Base-by-base conservation (phyloP, 2,329 filamentous ascomycete species). In the Spiromastix sp. region DNA sequence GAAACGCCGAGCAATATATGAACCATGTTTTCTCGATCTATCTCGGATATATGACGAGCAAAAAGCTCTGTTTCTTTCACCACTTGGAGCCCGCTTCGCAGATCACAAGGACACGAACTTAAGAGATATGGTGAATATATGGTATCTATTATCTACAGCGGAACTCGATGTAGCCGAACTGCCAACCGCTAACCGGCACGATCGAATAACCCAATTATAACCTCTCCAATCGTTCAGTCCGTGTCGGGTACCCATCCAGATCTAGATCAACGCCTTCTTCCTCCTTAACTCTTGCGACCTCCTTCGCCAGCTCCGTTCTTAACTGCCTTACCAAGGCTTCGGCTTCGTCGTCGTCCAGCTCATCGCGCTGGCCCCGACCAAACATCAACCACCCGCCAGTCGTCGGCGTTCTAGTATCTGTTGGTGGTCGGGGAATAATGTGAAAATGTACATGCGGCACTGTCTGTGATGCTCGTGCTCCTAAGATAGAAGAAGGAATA, bases 371-470 rank as follows among this genome's bases (percentile, higher is more conserved):
- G 10, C 67, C 66, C 2, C 61, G 56, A 4, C 64, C 64, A 48
- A 68, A 67, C 52, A 68, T 63, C 24, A 60, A 57, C 43, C 59
- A 66, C 33, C 55, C 55, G 31, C 46, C 46, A 35, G 44, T 50
- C 16, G 43, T 36, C 7, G 40, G 36, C 12, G 39, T 39, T 10
- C 17, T 27, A n/a, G 38, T 34, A 21, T 59, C 52, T 24, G 55
- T 39, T 2, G 59, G 54, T 30, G 87, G 86, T 24, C 89, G 67
- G 0, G 89, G 89, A 21, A 98, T 93, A 34, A 96, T 72, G 50
- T 98, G 91, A 56, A 93, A 96, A 59, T 98, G 89, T 32, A 93
- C 80, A 58, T 96, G 89, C 15, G 82, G 81, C 2, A 96, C 86
- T 11, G 94, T 85, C 63, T 96, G 89, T 2, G 86, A 86, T 2